phyloP scores from a whole-genome alignment of 2,329 filamentous ascomycete species.

The Claviceps arundinis region DNA sequence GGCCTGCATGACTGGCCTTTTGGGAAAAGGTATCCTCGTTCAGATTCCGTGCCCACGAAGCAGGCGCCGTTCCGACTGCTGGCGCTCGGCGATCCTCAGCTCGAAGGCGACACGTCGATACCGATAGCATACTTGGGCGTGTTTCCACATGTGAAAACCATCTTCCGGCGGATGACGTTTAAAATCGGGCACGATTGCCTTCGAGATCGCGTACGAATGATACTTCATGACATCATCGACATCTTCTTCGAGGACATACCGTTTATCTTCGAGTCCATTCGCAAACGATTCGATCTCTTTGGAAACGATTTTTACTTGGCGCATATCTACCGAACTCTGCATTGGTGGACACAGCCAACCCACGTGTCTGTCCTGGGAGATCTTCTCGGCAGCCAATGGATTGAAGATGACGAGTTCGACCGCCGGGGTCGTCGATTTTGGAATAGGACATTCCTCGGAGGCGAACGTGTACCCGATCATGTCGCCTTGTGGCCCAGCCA shows the following conservation, averaged over 20 bases:
- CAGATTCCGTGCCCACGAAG: conserved; percentile 13
- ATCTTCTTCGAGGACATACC: conserved; percentile 56
- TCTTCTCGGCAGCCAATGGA: conserved; percentile 89
- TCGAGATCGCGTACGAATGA: conserved; percentile 37
- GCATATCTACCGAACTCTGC: conserved; percentile 74
- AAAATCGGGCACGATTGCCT: conserved; percentile 31
- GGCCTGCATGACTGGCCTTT: conserved; percentile 28
- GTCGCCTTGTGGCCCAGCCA: conserved; percentile 33
- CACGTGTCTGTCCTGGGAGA: conserved; percentile 86
- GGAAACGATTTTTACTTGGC: conserved; percentile 93
- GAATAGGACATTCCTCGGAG: conserved; percentile 62
- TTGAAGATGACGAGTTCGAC: conserved; percentile 72
- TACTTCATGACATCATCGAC: conserved; percentile 46
- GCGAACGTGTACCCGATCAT: conserved; percentile 47
- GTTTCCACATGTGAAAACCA: conserved; percentile 39
- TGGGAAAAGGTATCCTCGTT: conserved; percentile 10
- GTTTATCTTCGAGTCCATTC: conserved; percentile 48
- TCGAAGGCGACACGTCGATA: conserved; percentile 83
- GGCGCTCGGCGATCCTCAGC: conserved; percentile 79
- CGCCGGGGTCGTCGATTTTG: conserved; percentile 63
- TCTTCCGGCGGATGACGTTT: conserved; percentile 34
- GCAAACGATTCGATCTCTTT: conserved; percentile 76
- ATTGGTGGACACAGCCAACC: conserved; percentile 75
- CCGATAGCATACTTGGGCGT: conserved; percentile 40
- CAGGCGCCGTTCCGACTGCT: conserved; percentile 73